phyloP scores from a whole-genome alignment of 495 filamentous ascomycete genomes.

The Terfezia claveryi region DNA sequence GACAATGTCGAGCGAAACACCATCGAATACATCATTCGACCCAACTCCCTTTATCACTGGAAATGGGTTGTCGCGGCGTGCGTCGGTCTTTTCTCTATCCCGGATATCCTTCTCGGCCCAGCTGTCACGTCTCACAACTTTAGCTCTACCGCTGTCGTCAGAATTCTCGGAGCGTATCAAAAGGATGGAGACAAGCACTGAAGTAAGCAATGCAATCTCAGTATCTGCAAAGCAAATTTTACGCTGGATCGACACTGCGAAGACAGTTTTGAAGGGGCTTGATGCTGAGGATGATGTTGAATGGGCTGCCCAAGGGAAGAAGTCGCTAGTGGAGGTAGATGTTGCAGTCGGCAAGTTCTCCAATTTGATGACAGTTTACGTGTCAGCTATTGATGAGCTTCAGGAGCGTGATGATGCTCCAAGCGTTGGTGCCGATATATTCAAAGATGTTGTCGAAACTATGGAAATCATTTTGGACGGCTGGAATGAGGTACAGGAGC shows the following conservation, averaged over 20 bases:
- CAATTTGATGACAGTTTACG: constrained; percentile 67
- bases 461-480: constrained; percentile 71
- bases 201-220: constrained; percentile 53
- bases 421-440: constrained; percentile 40
- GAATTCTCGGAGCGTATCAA: constrained; percentile 60
- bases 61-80: constrained; percentile 26
- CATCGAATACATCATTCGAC: too few relatives aligned
- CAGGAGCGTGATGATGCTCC: constrained; percentile 59
- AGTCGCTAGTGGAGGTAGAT: constrained; percentile 64
- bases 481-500: constrained; percentile 58
- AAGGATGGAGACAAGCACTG: constrained; percentile 56
- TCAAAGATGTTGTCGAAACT: constrained; percentile 50
- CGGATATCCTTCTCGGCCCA: constrained; percentile 79
- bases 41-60: too few relatives aligned
- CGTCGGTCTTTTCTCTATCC: constrained; percentile 74
- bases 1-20: too few relatives aligned
- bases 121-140: constrained; percentile 63
- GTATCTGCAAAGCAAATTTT: constrained; percentile 74
- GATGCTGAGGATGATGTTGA: constrained; percentile 92
- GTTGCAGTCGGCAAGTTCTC: constrained; percentile 69
- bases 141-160: constrained; percentile 63
- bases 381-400: constrained; percentile 70
- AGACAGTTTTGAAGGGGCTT: constrained; percentile 59
- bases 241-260: constrained; percentile 76
- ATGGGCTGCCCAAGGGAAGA: constrained; percentile 83